A percentile compares a stretch with the other conserved stretches of the same genome.
Evolutionary conservation across 257 asterid genomes (phyloP).

Genomic region (Fraxinus excelsior): DNA sequence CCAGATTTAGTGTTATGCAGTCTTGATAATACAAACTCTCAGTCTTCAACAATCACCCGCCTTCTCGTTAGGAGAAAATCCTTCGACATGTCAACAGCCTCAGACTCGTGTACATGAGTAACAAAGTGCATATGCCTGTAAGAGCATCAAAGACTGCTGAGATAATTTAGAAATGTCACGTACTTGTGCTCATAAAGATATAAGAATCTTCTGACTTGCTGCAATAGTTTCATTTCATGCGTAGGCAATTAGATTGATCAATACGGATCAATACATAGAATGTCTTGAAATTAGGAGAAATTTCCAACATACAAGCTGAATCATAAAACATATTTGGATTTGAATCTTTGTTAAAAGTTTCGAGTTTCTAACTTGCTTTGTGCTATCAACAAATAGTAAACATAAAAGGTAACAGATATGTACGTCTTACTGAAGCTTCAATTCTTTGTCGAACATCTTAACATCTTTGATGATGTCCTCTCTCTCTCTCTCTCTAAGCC

Average conservation of each 20-base stretch:
- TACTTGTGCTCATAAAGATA: background rate
- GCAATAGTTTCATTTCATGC: background rate
- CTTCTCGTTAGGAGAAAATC: slow-evolving; percentile 77
- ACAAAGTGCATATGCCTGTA: slow-evolving; percentile 11
- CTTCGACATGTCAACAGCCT: slow-evolving; percentile 52
- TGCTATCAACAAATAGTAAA: too few relatives aligned
- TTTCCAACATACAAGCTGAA: background rate
- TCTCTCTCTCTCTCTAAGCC: too few relatives aligned
- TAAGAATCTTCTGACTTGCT: background rate
- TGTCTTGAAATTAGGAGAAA: background rate
- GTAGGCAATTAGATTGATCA: background rate
- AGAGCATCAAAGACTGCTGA: slow-evolving; percentile 7
- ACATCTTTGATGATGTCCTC: too few relatives aligned
- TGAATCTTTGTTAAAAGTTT: background rate
- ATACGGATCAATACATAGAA: background rate
- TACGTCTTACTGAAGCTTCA: background rate
- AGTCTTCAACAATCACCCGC: slow-evolving; percentile 67
- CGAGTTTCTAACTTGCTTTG: too few relatives aligned
- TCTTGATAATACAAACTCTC: slow-evolving; percentile 51
- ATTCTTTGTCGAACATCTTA: too few relatives aligned
- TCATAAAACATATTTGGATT: background rate
- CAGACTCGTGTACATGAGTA: slow-evolving; percentile 30
- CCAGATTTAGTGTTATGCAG: slow-evolving; percentile 78
- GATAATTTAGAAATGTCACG: background rate
- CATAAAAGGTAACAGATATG: too few relatives aligned